Percentiles rank a stretch among this genome's conserved stretches.
Conservation (phyloP, 108 stramenopile species). For the Cyclotella distinguenda region DNA sequence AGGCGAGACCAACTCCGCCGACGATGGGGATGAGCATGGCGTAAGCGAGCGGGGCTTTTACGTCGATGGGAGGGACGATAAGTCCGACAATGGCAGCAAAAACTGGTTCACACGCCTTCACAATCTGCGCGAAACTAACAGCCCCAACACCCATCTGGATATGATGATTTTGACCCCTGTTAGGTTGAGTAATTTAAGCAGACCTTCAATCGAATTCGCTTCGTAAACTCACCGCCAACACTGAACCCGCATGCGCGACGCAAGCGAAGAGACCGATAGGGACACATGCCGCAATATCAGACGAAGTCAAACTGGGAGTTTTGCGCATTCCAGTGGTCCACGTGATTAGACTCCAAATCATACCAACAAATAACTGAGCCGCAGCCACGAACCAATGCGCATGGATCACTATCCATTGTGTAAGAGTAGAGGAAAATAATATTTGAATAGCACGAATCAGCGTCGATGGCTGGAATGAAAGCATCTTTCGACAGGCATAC, state of each 20-base stretch:
- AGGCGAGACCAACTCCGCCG: slow-evolving; percentile 89
- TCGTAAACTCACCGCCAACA: slow-evolving; percentile 59
- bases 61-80: slow-evolving; percentile 75
- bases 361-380: slow-evolving; percentile 77
- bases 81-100: slow-evolving; percentile 91
- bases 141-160: slow-evolving; percentile 91
- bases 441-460: too few relatives aligned
- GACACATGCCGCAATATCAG: slow-evolving; percentile 74
- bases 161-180: neutral
- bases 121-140: slow-evolving; percentile 96
- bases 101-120: slow-evolving; percentile 96
- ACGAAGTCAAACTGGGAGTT: slow-evolving; percentile 65
- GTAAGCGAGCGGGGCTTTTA: slow-evolving; percentile 85
- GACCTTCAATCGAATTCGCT: too few relatives aligned
- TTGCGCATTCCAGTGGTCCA: slow-evolving; percentile 81
- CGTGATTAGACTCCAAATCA: slow-evolving; percentile 68
- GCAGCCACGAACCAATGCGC: slow-evolving; percentile 88
- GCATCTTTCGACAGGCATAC: too few relatives aligned
- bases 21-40: slow-evolving; percentile 92
- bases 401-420: slow-evolving; percentile 49
- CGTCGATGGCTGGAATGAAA: too few relatives aligned
- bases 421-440: neutral
- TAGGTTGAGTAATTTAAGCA: too few relatives aligned
- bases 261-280: slow-evolving; percentile 83
- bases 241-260: slow-evolving; percentile 77